Percentiles rank a stretch among this genome's conserved stretches.
Evolutionary conservation across 495 filamentous ascomycete genomes (phyloP).

Genomic region (Podospora comata): DNA sequence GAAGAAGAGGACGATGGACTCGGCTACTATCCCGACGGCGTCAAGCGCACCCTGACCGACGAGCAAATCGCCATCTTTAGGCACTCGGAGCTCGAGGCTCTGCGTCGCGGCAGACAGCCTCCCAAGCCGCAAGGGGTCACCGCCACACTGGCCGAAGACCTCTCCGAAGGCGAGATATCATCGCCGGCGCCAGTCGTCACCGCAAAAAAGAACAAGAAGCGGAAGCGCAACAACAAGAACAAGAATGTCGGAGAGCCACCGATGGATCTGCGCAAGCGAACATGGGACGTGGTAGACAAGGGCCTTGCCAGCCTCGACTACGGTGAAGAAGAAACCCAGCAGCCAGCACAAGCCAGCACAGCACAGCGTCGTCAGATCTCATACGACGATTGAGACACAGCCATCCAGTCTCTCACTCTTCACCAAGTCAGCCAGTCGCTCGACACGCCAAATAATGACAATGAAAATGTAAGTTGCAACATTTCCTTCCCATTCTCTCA

Average conservation of each 20-base stretch:
- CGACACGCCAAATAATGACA: background rate
- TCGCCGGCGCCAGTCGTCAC: constrained; percentile 32
- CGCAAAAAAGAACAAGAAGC: constrained; percentile 33
- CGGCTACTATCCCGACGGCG: constrained; percentile 86
- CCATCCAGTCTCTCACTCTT: constrained; percentile 1
- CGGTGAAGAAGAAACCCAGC: constrained; percentile 38
- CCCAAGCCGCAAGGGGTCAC: constrained; percentile 21
- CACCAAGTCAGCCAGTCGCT: background rate
- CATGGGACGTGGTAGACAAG: constrained; percentile 55
- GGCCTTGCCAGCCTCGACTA: constrained; percentile 53
- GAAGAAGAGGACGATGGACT: constrained; percentile 62
- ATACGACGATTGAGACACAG: constrained; percentile 45
- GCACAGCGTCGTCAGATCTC: constrained; percentile 45
- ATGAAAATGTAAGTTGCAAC: constrained; percentile 18
- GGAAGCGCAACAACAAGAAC: constrained; percentile 33
- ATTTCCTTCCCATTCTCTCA: constrained; percentile 10
- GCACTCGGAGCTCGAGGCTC: constrained; percentile 76
- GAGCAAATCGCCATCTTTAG: constrained; percentile 88
- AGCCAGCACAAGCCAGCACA: constrained; percentile 23
- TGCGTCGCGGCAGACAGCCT: constrained; percentile 52
- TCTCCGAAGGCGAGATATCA: constrained; percentile 32
- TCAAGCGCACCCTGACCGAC: constrained; percentile 88
- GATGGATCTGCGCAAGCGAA: constrained; percentile 56
- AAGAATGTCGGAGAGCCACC: constrained; percentile 40
- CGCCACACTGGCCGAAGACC: constrained; percentile 16